Percentiles rank a stretch among this genome's conserved stretches.
Conservation (phyloP, 1,139 yeast species). For the Komagataea norvegica region DNA sequence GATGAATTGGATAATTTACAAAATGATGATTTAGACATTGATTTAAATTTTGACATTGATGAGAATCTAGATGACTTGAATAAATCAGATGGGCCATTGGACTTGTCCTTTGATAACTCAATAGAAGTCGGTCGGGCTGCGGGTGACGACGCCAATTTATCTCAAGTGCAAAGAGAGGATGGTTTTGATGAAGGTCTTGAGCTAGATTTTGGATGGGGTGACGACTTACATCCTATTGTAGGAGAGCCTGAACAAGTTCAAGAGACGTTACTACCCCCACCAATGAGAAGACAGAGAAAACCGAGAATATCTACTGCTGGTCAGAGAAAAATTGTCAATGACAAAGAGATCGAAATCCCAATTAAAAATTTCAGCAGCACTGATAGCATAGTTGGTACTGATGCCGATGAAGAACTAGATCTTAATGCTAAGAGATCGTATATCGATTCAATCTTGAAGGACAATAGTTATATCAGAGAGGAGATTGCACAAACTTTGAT, state of each 20-base stretch:
- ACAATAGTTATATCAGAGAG: slow-evolving; percentile 14
- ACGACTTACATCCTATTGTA: slow-evolving; percentile 19
- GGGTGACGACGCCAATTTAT: slow-evolving; percentile 26
- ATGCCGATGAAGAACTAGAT: slow-evolving; percentile 6
- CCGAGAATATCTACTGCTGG: slow-evolving; percentile 14
- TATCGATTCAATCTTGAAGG: slow-evolving; percentile 12
- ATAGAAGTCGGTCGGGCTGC: slow-evolving; percentile 34
- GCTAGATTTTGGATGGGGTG: slow-evolving; percentile 14
- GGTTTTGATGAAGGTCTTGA: slow-evolving; percentile 16
- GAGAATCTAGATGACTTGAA: slow-evolving; percentile 12
- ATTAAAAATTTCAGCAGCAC: slow-evolving; percentile 19
- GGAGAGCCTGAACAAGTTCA: slow-evolving; percentile 13
- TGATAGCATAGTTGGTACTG: slow-evolving; percentile 4
- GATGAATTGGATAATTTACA: slow-evolving; percentile 26
- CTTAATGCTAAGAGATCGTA: slow-evolving; percentile 14
- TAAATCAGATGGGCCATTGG: slow-evolving; percentile 10
- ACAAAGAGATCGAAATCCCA: slow-evolving; percentile 22
- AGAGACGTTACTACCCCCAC: neutral
- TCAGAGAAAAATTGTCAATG: slow-evolving; percentile 20
- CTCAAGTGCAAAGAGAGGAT: slow-evolving; percentile 10
- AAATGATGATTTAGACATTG: slow-evolving; percentile 29
- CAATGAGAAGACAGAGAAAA: slow-evolving; percentile 12
- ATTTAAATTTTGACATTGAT: slow-evolving; percentile 32
- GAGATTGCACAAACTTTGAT: slow-evolving; percentile 18
- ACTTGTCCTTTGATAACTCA: slow-evolving; percentile 24